Evolutionary conservation across 2,329 filamentous ascomycete species (phyloP).

Genomic region (Venturia nashicola): DNA sequence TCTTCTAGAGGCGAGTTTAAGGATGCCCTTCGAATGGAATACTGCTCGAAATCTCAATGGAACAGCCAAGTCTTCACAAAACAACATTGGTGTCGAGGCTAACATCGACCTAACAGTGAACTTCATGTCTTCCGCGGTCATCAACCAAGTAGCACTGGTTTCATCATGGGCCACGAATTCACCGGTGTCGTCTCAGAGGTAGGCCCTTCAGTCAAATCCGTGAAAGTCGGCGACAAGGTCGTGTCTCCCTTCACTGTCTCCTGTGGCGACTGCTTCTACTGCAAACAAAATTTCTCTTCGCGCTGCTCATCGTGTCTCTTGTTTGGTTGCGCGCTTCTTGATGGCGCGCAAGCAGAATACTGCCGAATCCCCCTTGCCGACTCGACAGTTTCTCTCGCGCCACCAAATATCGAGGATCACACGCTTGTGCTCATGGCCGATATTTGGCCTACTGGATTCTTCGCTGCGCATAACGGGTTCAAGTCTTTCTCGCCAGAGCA

Average conservation of each 20-base stretch:
- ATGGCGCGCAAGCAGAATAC: slow-evolving; percentile 74
- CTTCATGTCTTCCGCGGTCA: slow-evolving; percentile 79
- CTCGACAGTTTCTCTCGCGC: slow-evolving; percentile 64
- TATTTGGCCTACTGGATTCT: slow-evolving; percentile 77
- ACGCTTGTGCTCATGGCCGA: slow-evolving; percentile 81
- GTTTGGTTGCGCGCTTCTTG: slow-evolving; percentile 57
- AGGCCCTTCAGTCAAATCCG: slow-evolving; percentile 54
- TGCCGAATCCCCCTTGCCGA: slow-evolving; percentile 68
- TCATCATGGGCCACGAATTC: slow-evolving; percentile 76
- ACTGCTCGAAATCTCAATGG: neutral
- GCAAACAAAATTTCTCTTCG: slow-evolving; percentile 61
- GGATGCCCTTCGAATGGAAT: neutral
- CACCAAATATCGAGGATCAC: slow-evolving; percentile 61
- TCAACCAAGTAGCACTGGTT: slow-evolving; percentile 52
- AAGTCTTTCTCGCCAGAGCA: slow-evolving; percentile 45
- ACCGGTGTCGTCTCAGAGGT: slow-evolving; percentile 60
- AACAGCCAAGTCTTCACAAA: no score
- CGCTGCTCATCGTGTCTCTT: slow-evolving; percentile 59
- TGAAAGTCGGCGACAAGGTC: slow-evolving; percentile 64
- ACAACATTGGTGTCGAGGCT: neutral
- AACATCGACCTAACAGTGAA: slow-evolving; percentile 44
- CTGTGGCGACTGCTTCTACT: slow-evolving; percentile 68
- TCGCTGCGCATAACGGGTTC: slow-evolving; percentile 69
- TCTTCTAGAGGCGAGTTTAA: neutral
- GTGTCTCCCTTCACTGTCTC: slow-evolving; percentile 66